Conservation (phyloP, 495 filamentous ascomycete genomes). For the Lepraria neglecta region DNA sequence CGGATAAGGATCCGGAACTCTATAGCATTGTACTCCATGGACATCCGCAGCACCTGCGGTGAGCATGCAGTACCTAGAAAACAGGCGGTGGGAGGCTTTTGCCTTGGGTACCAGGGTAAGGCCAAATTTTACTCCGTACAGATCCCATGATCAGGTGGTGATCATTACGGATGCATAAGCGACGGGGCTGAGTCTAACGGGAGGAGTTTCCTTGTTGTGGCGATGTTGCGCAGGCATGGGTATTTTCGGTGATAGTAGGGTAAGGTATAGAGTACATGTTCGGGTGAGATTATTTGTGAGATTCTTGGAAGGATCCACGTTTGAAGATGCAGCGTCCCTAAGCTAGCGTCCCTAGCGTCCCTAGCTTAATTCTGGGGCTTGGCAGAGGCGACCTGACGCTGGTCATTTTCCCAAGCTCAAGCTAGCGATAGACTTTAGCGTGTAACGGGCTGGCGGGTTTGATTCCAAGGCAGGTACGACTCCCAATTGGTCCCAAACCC, state of each 20-base stretch:
- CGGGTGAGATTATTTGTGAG: constrained; percentile 12
- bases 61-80: constrained; percentile 9
- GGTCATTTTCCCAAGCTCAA: constrained; percentile 6
- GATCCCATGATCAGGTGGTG: constrained; percentile 11
- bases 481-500: constrained; percentile 2
- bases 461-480: not conserved
- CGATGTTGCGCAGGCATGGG: constrained; percentile 1
- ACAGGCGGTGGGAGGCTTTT: constrained; percentile 5
- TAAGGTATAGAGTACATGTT: not conserved
- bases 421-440: constrained; percentile 1
- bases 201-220: constrained; percentile 6
- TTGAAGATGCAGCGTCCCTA: constrained; percentile 2
- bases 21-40: not conserved
- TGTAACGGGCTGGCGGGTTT: constrained; percentile 12
- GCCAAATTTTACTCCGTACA: not conserved
- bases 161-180: constrained; percentile 7
- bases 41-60: constrained; percentile 7
- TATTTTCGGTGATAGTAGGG: not conserved
- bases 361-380: constrained; percentile 1
- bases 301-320: constrained; percentile 4
- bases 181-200: constrained; percentile 9
- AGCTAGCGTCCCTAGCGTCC: not conserved
- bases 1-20: constrained; percentile 3
- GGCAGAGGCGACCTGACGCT: constrained; percentile 12
- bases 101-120: not conserved